phyloP scores from a whole-genome alignment of 2,329 filamentous ascomycete genomes.

The Aspergillus oerlinghausenensis region DNA sequence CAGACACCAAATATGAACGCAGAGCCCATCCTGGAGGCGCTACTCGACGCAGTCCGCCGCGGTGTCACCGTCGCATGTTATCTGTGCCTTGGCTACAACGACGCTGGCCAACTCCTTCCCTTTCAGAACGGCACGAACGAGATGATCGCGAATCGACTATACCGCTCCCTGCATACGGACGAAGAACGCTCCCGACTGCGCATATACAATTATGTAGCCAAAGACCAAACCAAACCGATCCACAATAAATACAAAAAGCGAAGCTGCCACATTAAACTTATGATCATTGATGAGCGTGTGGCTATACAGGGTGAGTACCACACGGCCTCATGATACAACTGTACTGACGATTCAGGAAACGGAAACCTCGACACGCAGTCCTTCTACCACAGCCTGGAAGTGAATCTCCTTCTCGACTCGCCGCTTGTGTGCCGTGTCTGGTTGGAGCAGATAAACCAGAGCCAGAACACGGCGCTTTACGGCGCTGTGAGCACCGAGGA shows the following conservation, averaged over 20 bases:
- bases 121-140: slow-evolving; percentile 73
- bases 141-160: slow-evolving; percentile 59
- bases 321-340: not conserved
- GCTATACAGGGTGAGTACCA: slow-evolving; percentile 55
- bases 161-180: slow-evolving; percentile 51
- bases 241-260: slow-evolving; percentile 62
- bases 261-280: slow-evolving; percentile 71
- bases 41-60: slow-evolving; percentile 60
- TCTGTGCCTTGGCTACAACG: slow-evolving; percentile 74
- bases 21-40: slow-evolving; percentile 59
- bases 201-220: slow-evolving; percentile 67
- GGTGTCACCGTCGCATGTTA: slow-evolving; percentile 67
- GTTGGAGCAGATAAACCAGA: slow-evolving; percentile 57
- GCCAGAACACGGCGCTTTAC: slow-evolving; percentile 63
- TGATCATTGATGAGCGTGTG: slow-evolving; percentile 66
- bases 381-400: slow-evolving; percentile 74
- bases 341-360: slow-evolving; percentile 43
- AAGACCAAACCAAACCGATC: slow-evolving; percentile 66
- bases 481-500: slow-evolving; percentile 52
- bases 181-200: slow-evolving; percentile 50
- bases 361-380: slow-evolving; percentile 78
- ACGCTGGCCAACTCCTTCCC: slow-evolving; percentile 69
- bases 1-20: slow-evolving; percentile 76
- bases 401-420: slow-evolving; percentile 71
- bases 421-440: slow-evolving; percentile 56